Conservation (phyloP, 2,329 filamentous ascomycete genomes). For the Aspergillus sojae region DNA sequence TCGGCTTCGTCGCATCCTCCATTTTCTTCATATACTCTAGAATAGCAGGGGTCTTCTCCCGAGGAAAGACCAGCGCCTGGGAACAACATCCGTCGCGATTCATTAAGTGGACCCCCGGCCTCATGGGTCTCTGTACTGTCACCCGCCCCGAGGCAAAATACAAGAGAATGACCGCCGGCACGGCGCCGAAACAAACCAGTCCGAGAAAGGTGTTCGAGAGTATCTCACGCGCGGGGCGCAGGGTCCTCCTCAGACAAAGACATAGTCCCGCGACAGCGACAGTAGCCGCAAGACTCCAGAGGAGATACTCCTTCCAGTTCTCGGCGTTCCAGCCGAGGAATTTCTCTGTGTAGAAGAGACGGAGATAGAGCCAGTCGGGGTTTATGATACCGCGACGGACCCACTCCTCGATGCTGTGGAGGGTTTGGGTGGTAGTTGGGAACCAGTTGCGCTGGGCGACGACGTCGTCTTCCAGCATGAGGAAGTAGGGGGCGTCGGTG, state of each 20-base stretch:
- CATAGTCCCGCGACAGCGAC: constrained; percentile 23
- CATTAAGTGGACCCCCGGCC: constrained; percentile 44
- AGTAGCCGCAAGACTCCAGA: constrained; percentile 31
- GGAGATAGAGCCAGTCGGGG: constrained; percentile 43
- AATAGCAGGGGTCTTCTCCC: constrained; percentile 24
- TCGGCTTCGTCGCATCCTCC: constrained; percentile 14
- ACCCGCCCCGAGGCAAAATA: constrained; percentile 48
- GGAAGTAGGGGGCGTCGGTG: constrained; percentile 45
- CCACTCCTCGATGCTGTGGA: constrained; percentile 37
- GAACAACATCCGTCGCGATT: constrained; percentile 48
- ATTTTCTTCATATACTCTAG: constrained; percentile 19
- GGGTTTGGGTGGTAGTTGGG: constrained; percentile 41
- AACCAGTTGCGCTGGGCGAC: constrained; percentile 53
- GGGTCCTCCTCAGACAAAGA: constrained; percentile 18
- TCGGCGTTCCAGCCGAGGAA: constrained; percentile 51
- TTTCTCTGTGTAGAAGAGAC: constrained; percentile 52
- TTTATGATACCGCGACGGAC: constrained; percentile 10
- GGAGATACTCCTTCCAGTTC: constrained; percentile 41
- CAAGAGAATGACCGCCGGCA: constrained; percentile 35
- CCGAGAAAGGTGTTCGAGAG: constrained; percentile 29
- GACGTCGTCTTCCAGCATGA: constrained; percentile 53
- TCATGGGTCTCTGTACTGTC: constrained; percentile 39
- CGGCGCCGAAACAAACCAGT: constrained; percentile 31
- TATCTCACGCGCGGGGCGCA: constrained; percentile 19
- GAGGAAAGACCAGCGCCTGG: constrained; percentile 49